These are phyloP conservation scores for Nicotiana knightiana DNA, from an alignment of 257 asterid genomes.

Conservation along the genomic window DNA sequence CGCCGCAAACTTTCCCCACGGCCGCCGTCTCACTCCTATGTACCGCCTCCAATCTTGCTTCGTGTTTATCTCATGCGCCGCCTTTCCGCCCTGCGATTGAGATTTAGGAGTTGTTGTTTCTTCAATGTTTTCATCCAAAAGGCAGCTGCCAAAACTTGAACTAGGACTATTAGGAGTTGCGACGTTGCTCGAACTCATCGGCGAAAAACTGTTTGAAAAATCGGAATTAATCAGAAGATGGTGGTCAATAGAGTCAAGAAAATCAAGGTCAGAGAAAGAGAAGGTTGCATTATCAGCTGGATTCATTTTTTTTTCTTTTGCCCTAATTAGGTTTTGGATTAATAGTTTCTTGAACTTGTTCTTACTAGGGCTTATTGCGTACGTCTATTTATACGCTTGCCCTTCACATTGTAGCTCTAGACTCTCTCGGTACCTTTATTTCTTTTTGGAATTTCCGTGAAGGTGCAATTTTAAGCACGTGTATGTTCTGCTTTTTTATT, in stretches of 20 bases:
- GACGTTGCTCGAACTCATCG: not conserved
- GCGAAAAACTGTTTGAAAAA: constrained; percentile 4
- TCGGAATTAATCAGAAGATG: constrained; percentile 28
- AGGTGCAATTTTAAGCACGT: not conserved
- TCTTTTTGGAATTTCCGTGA: not conserved
- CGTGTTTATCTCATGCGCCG: not conserved
- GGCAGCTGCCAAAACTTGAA: not conserved
- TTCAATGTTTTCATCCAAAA: not conserved
- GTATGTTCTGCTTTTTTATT: not conserved
- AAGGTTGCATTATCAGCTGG: not conserved
- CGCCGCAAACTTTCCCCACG: constrained; percentile 20
- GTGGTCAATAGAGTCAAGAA: constrained; percentile 29
- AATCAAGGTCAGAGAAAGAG: constrained; percentile 9
- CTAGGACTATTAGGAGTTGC: not conserved
- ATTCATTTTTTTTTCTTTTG: not conserved
- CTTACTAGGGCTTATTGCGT: too few relatives aligned
- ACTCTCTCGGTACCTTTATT: too few relatives aligned
- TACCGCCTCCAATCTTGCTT: constrained; percentile 7
- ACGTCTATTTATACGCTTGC: not conserved
- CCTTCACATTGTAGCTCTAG: not conserved
- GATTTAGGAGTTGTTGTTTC: not conserved
- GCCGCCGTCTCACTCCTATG: constrained; percentile 16
- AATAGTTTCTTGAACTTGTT: not conserved
- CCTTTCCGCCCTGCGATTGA: not conserved
- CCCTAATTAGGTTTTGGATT: too few relatives aligned